A percentile compares a stretch with the other conserved stretches of the same genome.
These are phyloP conservation scores for Neurospora sp. DNA, from an alignment of 495 filamentous ascomycete species.

Conservation along the genomic window DNA sequence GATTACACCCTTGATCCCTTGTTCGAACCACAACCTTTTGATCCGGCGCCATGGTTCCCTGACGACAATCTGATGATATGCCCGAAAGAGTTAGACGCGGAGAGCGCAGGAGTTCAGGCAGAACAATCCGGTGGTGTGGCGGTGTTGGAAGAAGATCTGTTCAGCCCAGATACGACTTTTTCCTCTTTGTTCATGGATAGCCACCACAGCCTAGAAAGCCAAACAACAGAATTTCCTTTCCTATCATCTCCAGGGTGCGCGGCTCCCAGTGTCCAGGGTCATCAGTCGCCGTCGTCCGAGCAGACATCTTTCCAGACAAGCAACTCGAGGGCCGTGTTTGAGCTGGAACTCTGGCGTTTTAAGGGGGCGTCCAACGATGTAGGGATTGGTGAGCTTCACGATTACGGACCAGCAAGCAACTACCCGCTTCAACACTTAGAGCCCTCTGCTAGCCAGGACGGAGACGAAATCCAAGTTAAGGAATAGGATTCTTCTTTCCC, in stretches of 20 bases:
- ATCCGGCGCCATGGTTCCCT: neutral
- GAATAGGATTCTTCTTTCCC: neutral
- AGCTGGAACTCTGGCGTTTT: neutral
- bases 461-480: neutral
- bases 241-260: neutral
- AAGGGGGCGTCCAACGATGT: neutral
- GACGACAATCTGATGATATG: neutral
- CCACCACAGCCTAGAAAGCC: neutral
- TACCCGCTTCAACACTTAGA: neutral
- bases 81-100: neutral
- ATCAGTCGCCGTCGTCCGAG: neutral
- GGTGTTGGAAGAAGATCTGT: neutral
- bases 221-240: neutral
- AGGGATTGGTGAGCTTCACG: neutral
- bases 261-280: neutral
- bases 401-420: neutral
- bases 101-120: neutral
- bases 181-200: neutral
- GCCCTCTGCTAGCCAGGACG: neutral
- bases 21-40: neutral
- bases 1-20: neutral
- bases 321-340: neutral
- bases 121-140: neutral
- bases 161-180: neutral
- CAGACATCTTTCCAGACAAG: neutral